Evolutionary conservation across 2,329 filamentous ascomycete genomes (phyloP), one percentile per base, ranked within the genome.

Genomic region (Fusarium papillatum): DNA sequence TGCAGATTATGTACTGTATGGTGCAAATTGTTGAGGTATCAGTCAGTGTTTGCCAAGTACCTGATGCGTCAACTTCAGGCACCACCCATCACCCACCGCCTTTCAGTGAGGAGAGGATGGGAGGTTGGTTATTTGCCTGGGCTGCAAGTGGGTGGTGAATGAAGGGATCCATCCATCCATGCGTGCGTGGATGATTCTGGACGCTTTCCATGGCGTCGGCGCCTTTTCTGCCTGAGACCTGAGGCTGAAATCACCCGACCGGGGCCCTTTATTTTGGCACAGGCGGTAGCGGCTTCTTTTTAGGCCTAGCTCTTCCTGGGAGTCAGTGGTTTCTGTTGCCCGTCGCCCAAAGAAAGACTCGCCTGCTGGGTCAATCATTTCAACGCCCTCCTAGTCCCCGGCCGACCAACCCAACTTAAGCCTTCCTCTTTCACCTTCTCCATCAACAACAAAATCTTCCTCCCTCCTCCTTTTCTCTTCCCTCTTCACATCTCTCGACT

Each of bases 221-320:
- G 38, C 38, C 39, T 10, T 70, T 70, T 66, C 19, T 80, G 79
- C 79, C 79, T 80, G 75, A 80, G 79, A 78, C 79, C 79, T 80
- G 75, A 80, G 79, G 79, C 73, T 70, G 70, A 76, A 78, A 80
- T 74, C 67, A 74, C 59, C 22, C 66, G 50, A 70, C 63, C 29
- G 59, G 66, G 66, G 68, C 67, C 68, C 65, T 70, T 55, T 65
- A 71, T 70, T 70, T 70, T 63, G 59, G 48, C 66, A 74, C 24
- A 71, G 70, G 65, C 72, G 66, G 74, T 69, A 76, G 78, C 36
- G 75, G 68, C 48, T 78, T 76, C 72, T 75, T 69, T 79, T 78
- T 77, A 41, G 74, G 74, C 46, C 66, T 77, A 76, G 74, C 60
- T 57, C 50, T 57, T 57, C 29, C 19, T 70, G 74, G 53, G 66